Base-by-base conservation (phyloP, 345 rosid genomes). In the Linum usitatissimum region DNA sequence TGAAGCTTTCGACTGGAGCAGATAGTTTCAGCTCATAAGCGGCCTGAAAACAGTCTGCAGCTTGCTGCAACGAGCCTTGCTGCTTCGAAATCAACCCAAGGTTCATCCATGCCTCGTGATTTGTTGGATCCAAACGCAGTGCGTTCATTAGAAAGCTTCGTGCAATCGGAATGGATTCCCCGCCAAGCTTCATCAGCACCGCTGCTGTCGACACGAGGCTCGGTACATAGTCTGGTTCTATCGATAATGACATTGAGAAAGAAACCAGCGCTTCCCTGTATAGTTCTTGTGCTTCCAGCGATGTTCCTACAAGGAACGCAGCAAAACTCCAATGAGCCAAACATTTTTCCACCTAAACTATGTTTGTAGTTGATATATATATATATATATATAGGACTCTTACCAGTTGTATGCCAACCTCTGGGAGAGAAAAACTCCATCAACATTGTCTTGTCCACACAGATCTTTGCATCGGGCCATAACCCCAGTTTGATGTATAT, bases 31-130 rank as follows among this genome's bases (percentile, higher is more conserved):
- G 90, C 64, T 93, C 96, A 71, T 84, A 83, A 5, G 99, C 95
- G 59, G 97, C 97, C 73, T 93, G 95, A 72, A 84, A 87, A 73
- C 72, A 93, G 30, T 93, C 96, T 30, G 95, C 95, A 18, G 97
- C 97, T 78, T 82, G 90, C 48, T 78, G 83, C 23, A 80, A 61
- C 3, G 79, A 79, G 66, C 97, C 99, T 76, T 93, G 93, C 85
- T 57, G 75, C 73, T 85, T 89, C 61, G 90, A 78, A 70, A 92
- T 81, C 62, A 74, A 61, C 39, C 94, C 99, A 18, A 93, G 87
- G 71, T 84, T 82, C 83, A 81, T 78, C 96, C 97, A 93, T 3
- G 87, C 92, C 31, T 83, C 76, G 10, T 86, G 87, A 63, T 83
- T 86, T 20, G 82, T 82, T 21, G 99, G 95, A 53, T 93, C 92